Percentiles rank a stretch among this genome's conserved stretches.
Conservation (phyloP, 1,284 basidiomycete species). For the Sphagnurus paluster region DNA sequence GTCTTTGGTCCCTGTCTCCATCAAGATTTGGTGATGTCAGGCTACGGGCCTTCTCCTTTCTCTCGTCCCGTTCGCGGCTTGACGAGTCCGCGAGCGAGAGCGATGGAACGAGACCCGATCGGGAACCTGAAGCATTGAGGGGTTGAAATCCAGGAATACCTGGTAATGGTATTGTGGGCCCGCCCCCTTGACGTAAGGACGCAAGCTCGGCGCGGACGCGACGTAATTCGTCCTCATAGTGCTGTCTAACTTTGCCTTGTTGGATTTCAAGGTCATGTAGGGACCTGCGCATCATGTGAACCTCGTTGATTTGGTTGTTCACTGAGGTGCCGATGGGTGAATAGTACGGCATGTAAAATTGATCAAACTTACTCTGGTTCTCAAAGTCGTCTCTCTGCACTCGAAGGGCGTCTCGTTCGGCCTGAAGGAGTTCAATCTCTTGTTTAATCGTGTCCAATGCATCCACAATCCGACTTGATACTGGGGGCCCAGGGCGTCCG, state of each 20-base stretch:
- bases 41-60: constrained; percentile 9
- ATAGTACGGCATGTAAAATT: not conserved
- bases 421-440: constrained; percentile 81
- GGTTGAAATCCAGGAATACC: constrained; percentile 23
- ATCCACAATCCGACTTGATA: constrained; percentile 53
- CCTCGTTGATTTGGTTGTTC: constrained; percentile 41
- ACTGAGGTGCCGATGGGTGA: constrained; percentile 25
- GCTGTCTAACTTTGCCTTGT: constrained; percentile 43
- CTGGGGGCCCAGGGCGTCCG: constrained; percentile 42
- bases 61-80: constrained; percentile 13
- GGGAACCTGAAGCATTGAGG: constrained; percentile 8
- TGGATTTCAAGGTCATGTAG: constrained; percentile 46
- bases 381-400: constrained; percentile 90
- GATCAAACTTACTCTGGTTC: constrained; percentile 60
- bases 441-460: constrained; percentile 81
- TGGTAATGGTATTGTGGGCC: constrained; percentile 11
- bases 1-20: constrained; percentile 9
- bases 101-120: constrained; percentile 7
- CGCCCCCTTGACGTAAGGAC: constrained; percentile 11
- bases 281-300: constrained; percentile 44
- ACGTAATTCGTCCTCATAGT: constrained; percentile 46
- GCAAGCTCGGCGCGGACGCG: constrained; percentile 33
- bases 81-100: constrained; percentile 7
- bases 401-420: constrained; percentile 71
- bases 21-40: constrained; percentile 10